phyloP scores from a whole-genome alignment of 768 basidiomycete genomes.

The Boletus insuetus region DNA sequence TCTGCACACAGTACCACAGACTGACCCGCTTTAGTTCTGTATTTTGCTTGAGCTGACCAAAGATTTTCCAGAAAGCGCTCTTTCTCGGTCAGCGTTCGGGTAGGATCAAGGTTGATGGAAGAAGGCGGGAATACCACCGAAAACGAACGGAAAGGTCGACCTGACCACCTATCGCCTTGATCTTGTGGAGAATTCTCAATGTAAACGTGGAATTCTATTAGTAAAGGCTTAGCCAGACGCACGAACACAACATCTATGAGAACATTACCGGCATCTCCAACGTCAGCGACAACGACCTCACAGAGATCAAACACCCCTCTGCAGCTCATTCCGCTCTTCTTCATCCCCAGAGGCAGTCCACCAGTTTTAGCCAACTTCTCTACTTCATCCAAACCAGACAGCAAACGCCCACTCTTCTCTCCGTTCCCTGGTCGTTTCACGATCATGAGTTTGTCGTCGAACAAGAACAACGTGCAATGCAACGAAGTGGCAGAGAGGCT shows the following conservation, averaged over 20 bases:
- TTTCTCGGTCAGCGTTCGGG: slow-evolving; percentile 64
- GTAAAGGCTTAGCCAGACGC: slow-evolving; percentile 7
- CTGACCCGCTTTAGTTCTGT: slow-evolving; percentile 68
- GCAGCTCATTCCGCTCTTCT: slow-evolving; percentile 78
- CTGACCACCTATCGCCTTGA: slow-evolving; percentile 83
- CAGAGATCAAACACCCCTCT: slow-evolving; percentile 84
- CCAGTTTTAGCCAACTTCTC: slow-evolving; percentile 69
- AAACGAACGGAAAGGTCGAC: slow-evolving; percentile 78
- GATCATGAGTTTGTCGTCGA: slow-evolving; percentile 91
- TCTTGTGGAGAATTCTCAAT: slow-evolving; percentile 81
- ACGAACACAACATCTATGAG: neutral
- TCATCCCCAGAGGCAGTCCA: slow-evolving; percentile 59
- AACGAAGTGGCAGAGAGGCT: slow-evolving; percentile 47
- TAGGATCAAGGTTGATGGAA: slow-evolving; percentile 63
- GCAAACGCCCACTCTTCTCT: slow-evolving; percentile 67
- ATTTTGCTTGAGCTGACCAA: slow-evolving; percentile 84
- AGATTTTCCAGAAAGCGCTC: slow-evolving; percentile 83
- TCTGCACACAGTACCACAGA: slow-evolving; percentile 70
- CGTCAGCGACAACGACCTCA: slow-evolving; percentile 79
- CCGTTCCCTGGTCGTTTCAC: slow-evolving; percentile 79
- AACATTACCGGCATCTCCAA: slow-evolving; percentile 77
- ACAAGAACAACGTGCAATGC: slow-evolving; percentile 88
- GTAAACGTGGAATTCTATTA: slow-evolving; percentile 81
- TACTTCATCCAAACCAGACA: slow-evolving; percentile 76
- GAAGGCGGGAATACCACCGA: slow-evolving; percentile 76